phyloP scores from a whole-genome alignment of 2,329 filamentous ascomycete species.

The Ophiostoma quercus region DNA sequence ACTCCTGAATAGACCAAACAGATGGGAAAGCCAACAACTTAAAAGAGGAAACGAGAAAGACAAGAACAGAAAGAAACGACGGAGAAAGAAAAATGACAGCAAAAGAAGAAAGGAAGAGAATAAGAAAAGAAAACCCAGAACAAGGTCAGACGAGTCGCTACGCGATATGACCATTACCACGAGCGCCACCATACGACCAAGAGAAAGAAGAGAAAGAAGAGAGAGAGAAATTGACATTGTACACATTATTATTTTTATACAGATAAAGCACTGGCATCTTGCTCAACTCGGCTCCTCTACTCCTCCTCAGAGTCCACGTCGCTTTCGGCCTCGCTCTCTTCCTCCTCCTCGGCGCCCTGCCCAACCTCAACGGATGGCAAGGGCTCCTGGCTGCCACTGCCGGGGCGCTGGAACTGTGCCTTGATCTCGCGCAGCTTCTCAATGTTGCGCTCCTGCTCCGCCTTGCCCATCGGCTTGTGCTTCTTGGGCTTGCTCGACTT shows the following conservation, averaged over 20 bases:
- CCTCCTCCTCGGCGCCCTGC: constrained; percentile 38
- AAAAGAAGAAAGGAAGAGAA: constrained; percentile 12
- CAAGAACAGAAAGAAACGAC: neutral
- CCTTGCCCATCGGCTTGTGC: constrained; percentile 72
- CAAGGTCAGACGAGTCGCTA: no score
- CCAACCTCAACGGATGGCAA: constrained; percentile 37
- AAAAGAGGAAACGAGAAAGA: no score
- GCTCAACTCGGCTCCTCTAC: constrained; percentile 29
- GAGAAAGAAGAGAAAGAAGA: neutral
- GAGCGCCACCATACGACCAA: constrained; percentile 3
- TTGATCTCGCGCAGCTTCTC: constrained; percentile 57
- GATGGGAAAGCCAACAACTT: no score
- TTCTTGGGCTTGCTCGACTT: constrained; percentile 56
- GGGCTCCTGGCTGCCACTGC: constrained; percentile 46
- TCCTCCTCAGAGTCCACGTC: constrained; percentile 45
- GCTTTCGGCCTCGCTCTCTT: constrained; percentile 38
- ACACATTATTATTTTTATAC: constrained; percentile 17
- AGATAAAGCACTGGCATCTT: constrained; percentile 13
- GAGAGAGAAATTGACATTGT: neutral
- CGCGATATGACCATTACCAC: neutral
- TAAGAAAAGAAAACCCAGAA: neutral
- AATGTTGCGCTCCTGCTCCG: constrained; percentile 64
- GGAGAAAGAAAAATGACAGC: neutral
- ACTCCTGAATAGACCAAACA: no score
- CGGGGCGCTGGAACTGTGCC: constrained; percentile 43